These are phyloP conservation scores for Podaxis sp. DNA, from an alignment of 768 basidiomycete genomes.

Conservation along the genomic window DNA sequence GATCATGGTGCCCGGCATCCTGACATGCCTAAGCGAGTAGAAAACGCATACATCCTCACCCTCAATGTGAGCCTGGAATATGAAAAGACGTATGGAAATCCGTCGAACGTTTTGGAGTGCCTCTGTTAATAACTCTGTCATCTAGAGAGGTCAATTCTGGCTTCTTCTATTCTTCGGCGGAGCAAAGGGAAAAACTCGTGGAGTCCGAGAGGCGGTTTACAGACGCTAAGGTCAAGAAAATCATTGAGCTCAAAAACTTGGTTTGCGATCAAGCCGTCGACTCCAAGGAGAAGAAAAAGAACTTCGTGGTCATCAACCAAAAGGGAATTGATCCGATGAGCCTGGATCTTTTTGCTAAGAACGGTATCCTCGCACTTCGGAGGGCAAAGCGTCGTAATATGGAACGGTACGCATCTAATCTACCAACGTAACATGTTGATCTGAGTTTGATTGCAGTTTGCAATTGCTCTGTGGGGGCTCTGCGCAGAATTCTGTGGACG, in stretches of 20 bases:
- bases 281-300: constrained; percentile 76
- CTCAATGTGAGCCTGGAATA: constrained; percentile 98
- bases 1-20: constrained; percentile 98
- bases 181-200: constrained; percentile 97
- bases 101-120: constrained; percentile 15
- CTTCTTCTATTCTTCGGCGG: constrained; percentile 98
- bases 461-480: constrained; percentile 94
- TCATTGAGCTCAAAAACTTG: constrained; percentile 92
- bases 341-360: constrained; percentile 93
- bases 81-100: constrained; percentile 88
- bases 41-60: constrained; percentile 93
- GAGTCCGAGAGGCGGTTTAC: constrained; percentile 95
- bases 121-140: constrained; percentile 20
- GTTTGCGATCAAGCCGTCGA: constrained; percentile 95
- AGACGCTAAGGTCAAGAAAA: constrained; percentile 92
- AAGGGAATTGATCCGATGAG: constrained; percentile 99
- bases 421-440: constrained; percentile 8
- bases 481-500: constrained; percentile 98
- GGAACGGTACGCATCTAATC: constrained; percentile 70
- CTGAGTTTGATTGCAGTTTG: constrained; percentile 46
- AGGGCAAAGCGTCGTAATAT: constrained; percentile 98
- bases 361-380: constrained; percentile 91
- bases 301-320: constrained; percentile 96
- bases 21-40: constrained; percentile 98
- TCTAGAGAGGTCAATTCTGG: constrained; percentile 97